Base-by-base conservation (phyloP, 192 early-diverging fungal species). In the Podila horticola region DNA sequence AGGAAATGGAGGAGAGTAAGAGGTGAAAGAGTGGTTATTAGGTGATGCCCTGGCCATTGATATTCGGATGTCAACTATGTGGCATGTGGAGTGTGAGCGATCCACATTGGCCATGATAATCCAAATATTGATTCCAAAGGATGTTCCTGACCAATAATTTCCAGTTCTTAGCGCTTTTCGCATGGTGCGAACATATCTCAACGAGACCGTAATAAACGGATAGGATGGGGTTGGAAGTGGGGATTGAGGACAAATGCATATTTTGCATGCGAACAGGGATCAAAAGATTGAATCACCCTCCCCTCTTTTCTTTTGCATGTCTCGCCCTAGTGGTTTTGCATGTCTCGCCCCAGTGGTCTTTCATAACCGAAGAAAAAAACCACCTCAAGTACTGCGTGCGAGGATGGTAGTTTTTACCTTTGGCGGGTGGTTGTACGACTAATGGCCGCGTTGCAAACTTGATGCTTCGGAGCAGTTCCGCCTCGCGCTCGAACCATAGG, bases 401-500 rank as follows among this genome's bases (percentile, higher is more conserved):
- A 9, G 20, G 20, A n/a, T 12, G 11, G 12, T 12, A 3, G 12
- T 9, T 26, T 3, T 20, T 63, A 72, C 71, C 76, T 81, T 81
- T 81, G 45, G 66, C 31, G 19, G 76, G 75, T 11, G 75, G 64
- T 66, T 85, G 67, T 66, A 79, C 74, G 64, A 83, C 22, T 55
- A 75, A 33, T 38, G 87, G 73, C 29, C 76, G 66, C 19, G 69
- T 77, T 8, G 68, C 63, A 82, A 86, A 75, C 75, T 75, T 61
- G 79, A 86, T n/a, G 72, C 82, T 57, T 31, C 74, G 59, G 62
- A 81, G 64, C 13, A 88, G 51, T 33, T 88, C 87, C 13, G 74
- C 79, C 62, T 88, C 87, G 30, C 79, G 68, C 71, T 88, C 82
- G 29, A 74, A 67, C 87, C 87, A 88, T 15, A 67, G 57, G 11